A percentile compares a stretch with the other conserved stretches of the same genome.
These are phyloP conservation scores for Aureobasidium mangrovei DNA, from an alignment of 2,329 filamentous ascomycete species.

Conservation along the genomic window DNA sequence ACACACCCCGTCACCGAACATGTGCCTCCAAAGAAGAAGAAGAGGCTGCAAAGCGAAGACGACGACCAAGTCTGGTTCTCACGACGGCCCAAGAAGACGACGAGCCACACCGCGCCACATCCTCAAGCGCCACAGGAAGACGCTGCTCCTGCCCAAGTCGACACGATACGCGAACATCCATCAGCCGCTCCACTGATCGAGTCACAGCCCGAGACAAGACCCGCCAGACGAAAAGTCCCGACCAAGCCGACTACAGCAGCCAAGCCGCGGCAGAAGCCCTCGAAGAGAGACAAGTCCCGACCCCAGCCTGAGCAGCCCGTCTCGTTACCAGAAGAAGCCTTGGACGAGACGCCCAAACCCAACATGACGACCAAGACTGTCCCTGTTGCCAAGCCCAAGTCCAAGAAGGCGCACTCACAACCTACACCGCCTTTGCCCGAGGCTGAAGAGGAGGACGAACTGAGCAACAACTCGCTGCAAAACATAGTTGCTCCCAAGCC, in stretches of 20 bases:
- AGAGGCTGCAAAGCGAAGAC: background rate
- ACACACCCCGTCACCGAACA: background rate
- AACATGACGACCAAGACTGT: background rate
- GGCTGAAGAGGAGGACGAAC: background rate
- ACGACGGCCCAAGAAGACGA: background rate
- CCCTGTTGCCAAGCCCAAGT: background rate
- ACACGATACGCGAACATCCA: background rate
- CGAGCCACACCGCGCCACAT: background rate
- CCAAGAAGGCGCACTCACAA: background rate
- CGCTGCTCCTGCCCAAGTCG: background rate
- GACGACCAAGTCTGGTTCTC: constrained; percentile 2
- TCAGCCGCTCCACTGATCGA: background rate
- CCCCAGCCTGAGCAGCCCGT: background rate
- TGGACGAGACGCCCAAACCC: background rate
- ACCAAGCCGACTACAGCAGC: background rate
- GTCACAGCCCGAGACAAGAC: background rate
- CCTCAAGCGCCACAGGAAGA: background rate
- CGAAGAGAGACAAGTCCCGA: background rate
- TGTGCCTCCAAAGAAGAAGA: background rate
- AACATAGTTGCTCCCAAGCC: background rate
- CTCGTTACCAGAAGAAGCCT: background rate
- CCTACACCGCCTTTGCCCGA: no score
- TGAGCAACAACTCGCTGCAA: background rate
- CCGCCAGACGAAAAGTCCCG: background rate
- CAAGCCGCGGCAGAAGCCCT: background rate